These are phyloP conservation scores for Ophiocordyceps camponoti-saundersi DNA, from an alignment of 2,329 filamentous ascomycete genomes.

Conservation along the genomic window DNA sequence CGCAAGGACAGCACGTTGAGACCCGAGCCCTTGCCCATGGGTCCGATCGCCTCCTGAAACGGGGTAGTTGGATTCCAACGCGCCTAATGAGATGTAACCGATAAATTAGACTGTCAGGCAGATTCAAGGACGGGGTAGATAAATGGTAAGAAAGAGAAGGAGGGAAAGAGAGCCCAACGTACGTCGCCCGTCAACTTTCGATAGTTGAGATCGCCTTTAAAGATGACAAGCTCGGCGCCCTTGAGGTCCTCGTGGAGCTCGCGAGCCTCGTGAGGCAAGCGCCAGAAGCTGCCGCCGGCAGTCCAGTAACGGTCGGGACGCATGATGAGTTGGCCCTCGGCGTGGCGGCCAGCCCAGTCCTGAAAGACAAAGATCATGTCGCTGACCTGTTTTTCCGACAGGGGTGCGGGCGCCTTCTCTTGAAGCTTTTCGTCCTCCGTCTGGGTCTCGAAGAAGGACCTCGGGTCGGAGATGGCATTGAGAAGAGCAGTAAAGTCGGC, in stretches of 20 bases:
- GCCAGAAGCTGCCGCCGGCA: conserved; percentile 72
- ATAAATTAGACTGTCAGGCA: too few species aligned
- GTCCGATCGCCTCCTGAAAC: conserved; percentile 71
- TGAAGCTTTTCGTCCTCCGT: conserved; percentile 48
- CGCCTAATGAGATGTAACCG: conserved; percentile 8
- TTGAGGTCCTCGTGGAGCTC: conserved; percentile 62
- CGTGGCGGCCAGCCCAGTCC: conserved; percentile 65
- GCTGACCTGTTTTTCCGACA: conserved; percentile 49
- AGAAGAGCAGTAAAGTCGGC: conserved; percentile 73
- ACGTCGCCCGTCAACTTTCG: conserved; percentile 83
- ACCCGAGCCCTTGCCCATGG: conserved; percentile 65
- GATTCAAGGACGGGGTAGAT: background rate
- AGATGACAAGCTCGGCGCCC: conserved; percentile 72
- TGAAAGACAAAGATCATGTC: conserved; percentile 64
- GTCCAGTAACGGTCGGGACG: conserved; percentile 90
- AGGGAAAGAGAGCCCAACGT: conserved; percentile 15
- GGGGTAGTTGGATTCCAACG: conserved; percentile 75
- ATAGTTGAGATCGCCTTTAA: conserved; percentile 97
- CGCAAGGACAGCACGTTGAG: conserved; percentile 73
- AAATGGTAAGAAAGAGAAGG: background rate
- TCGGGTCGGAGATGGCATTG: conserved; percentile 59
- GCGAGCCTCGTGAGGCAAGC: conserved; percentile 52
- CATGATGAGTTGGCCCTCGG: conserved; percentile 67
- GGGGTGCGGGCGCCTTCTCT: conserved; percentile 37
- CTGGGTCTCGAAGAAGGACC: conserved; percentile 59